Evolutionary conservation across 228 moss, liverwort and hornwort genomes (phyloP), one percentile per base, ranked within the genome.

Genomic region (Sphagnum magellanicum): DNA sequence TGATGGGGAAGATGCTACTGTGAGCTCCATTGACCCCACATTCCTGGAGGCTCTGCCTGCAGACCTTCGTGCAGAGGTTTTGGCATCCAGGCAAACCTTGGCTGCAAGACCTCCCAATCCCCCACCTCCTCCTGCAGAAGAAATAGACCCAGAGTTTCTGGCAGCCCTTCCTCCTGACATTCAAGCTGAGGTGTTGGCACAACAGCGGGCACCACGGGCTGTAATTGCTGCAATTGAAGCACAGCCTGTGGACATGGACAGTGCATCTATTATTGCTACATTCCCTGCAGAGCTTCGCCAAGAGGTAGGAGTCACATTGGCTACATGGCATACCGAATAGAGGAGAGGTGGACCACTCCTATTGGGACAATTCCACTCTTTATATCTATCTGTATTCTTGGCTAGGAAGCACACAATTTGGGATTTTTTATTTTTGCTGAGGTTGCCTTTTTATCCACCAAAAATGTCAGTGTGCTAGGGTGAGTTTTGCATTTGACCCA

Each of bases 241-340:
- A 13, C 97, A 98, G 63, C 93, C 97, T 59, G 97, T 98, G 70
- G 97, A 98, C 72, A 98, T 98, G 97, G 97, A 98, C 68, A 98
- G 91, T 80, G 97, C 97, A 49, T 98, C 97, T 17, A 98, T 98
- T 9, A 98, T 98, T 82, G 97, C 97, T 63, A 98, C 97, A 51
- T 93, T 98, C 70, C 97, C 97, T 48, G 87, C 97, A 53, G 97
- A 98, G 67, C 97, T 98, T 79, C 97, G 97, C 49, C 91, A 98
- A 74, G 97, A 98, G 88, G 97, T 93, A 67, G 74, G 71, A 68
- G 12, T 49, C 12, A 32, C 32, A 32, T 32, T 32, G 32, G 32
- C 32, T 32, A 32, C 32, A 32, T 32, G 2, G 32, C 32, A 32
- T 32, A 32, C 32, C 32, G 32, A 32, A 32, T 32, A 32, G 32